Percentiles rank a stretch among this genome's conserved stretches.
phyloP scores from a whole-genome alignment of 805 yeast genomes.

The Teunomyces panamensis region DNA sequence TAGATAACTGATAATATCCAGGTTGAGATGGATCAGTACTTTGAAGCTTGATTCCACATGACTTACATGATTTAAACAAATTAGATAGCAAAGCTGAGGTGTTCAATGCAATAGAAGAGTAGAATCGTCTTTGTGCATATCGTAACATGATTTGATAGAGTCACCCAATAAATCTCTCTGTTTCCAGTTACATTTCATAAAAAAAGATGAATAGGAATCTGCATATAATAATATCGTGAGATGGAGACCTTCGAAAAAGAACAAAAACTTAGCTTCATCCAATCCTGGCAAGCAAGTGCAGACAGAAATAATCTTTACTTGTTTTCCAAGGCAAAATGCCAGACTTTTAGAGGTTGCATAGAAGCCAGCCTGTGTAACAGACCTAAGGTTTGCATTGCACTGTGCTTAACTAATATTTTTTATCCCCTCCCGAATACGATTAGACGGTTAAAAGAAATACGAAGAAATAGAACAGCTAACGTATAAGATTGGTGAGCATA shows the following conservation, averaged over 20 bases:
- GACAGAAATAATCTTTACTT: background rate
- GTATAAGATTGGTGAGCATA: background rate
- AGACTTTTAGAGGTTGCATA: background rate
- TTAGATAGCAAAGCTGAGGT: constrained; percentile 10
- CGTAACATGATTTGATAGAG: background rate
- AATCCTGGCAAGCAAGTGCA: background rate
- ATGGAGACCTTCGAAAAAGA: background rate
- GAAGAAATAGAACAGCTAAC: background rate
- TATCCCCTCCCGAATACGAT: background rate
- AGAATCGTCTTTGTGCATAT: background rate
- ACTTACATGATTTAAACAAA: constrained; percentile 35
- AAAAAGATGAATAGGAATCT: background rate
- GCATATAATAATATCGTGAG: background rate
- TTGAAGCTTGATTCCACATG: constrained; percentile 61
- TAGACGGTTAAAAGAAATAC: background rate
- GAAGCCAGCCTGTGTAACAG: background rate
- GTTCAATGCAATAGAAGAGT: constrained; percentile 5
- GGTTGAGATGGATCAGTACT: constrained; percentile 25
- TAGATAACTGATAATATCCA: constrained; percentile 41
- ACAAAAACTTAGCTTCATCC: background rate
- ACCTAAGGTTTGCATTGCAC: background rate
- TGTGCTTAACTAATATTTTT: background rate
- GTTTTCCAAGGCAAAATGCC: background rate
- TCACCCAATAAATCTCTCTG: background rate
- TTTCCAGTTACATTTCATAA: background rate